Conservation (phyloP, 192 early-diverging fungal species). For the Globomyces pollinis-pini region DNA sequence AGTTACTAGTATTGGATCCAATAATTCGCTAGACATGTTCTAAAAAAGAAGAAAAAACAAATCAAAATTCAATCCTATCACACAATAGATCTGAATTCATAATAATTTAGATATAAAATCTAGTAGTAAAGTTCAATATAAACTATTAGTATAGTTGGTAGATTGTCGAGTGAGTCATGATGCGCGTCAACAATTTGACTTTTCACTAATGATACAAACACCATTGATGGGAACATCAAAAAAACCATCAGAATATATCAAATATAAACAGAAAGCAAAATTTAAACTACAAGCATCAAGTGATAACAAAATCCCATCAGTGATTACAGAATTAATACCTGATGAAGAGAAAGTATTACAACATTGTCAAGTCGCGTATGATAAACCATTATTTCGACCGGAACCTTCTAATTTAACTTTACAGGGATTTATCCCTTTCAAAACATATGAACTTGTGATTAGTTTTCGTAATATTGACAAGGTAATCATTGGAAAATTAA, state of each 20-base stretch:
- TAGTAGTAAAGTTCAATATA: background rate
- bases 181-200: too few species aligned
- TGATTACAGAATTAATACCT: slow-evolving; percentile 26
- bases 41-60: background rate
- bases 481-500: slow-evolving; percentile 28
- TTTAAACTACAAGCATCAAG: slow-evolving; percentile 19
- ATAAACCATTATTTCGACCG: slow-evolving; percentile 46
- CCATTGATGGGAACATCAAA: background rate
- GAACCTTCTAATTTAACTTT: slow-evolving; percentile 37
- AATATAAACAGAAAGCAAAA: slow-evolving; percentile 24
- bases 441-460: slow-evolving; percentile 45
- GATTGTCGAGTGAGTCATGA: background rate
- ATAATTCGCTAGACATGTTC: background rate
- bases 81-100: too few species aligned
- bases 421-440: slow-evolving; percentile 40
- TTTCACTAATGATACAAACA: too few species aligned
- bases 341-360: slow-evolving; percentile 14
- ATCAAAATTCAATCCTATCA: too few species aligned
- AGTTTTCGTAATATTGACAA: slow-evolving; percentile 55
- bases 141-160: background rate
- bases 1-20: background rate
- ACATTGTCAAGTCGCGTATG: slow-evolving; percentile 34
- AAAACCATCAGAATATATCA: slow-evolving; percentile 38
- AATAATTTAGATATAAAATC: background rate
- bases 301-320: slow-evolving; percentile 2